A percentile compares a stretch with the other conserved stretches of the same genome.
phyloP scores from a whole-genome alignment of 352 stramenopile genomes.

The Pythium biforme region DNA sequence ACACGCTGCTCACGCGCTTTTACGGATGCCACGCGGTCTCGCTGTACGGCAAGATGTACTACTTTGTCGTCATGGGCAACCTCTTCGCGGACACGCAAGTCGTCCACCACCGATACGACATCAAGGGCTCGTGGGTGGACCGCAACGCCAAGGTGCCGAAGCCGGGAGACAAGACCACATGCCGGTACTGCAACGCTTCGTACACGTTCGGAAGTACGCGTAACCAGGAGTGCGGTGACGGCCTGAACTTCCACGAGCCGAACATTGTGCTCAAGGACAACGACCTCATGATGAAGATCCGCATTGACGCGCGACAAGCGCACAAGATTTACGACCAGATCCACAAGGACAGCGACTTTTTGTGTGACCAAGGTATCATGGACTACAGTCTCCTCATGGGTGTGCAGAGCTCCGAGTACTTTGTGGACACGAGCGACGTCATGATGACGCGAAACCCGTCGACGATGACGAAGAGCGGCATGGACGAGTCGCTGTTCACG shows the following conservation, averaged over 20 bases:
- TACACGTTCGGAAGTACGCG: constrained; percentile 87
- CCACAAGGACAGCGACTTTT: constrained; percentile 86
- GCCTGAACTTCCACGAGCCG: constrained; percentile 85
- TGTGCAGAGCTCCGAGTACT: constrained; percentile 88
- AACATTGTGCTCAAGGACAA: constrained; percentile 91
- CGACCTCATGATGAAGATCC: constrained; percentile 89
- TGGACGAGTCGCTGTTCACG: constrained; percentile 71
- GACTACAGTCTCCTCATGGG: constrained; percentile 92
- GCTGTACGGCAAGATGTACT: constrained; percentile 91
- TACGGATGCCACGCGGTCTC: constrained; percentile 88
- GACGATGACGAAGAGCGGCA: constrained; percentile 28
- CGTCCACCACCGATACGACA: constrained; percentile 90
- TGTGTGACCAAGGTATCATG: constrained; percentile 90
- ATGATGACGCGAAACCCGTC: constrained; percentile 31
- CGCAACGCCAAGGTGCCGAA: constrained; percentile 84
- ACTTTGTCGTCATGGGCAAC: constrained; percentile 93
- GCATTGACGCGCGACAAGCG: constrained; percentile 71
- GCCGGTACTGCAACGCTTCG: constrained; percentile 83
- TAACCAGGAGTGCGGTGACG: constrained; percentile 82
- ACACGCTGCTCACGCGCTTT: constrained; percentile 87
- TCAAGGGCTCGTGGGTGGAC: constrained; percentile 91
- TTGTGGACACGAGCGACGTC: constrained; percentile 79
- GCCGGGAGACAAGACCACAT: constrained; percentile 74
- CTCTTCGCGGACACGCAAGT: constrained; percentile 85
- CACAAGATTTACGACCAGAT: constrained; percentile 88